Evolutionary conservation across 495 filamentous ascomycete species (phyloP).

Genomic region (Eremomyces bilateralis): DNA sequence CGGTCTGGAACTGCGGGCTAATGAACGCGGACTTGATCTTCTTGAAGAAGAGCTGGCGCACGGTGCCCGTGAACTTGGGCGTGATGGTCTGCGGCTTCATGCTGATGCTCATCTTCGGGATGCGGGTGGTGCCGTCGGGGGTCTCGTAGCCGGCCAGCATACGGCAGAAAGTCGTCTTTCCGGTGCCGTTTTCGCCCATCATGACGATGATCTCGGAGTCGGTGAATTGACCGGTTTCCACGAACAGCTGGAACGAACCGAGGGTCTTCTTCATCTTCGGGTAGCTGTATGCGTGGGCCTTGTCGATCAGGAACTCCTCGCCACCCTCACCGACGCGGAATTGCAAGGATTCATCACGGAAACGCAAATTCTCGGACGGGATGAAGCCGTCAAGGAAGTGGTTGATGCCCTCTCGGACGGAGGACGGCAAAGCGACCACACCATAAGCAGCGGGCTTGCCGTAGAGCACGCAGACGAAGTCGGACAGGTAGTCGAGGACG

Average conservation of each 20-base stretch:
- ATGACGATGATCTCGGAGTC: slow-evolving; percentile 97
- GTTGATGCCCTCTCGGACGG: slow-evolving; percentile 97
- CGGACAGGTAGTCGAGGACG: slow-evolving; percentile 91
- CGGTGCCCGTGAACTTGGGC: slow-evolving; percentile 90
- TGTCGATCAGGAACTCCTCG: slow-evolving; percentile 77
- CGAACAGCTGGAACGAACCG: slow-evolving; percentile 62
- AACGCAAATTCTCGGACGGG: slow-evolving; percentile 93
- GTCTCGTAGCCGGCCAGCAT: slow-evolving; percentile 84
- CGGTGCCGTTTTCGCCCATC: slow-evolving; percentile 97
- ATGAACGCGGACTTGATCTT: slow-evolving; percentile 94
- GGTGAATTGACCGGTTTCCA: slow-evolving; percentile 73
- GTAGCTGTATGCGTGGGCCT: slow-evolving; percentile 64
- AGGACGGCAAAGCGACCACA: slow-evolving; percentile 91
- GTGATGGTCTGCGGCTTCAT: slow-evolving; percentile 99
- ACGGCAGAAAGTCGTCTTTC: slow-evolving; percentile 93
- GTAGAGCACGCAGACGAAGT: slow-evolving; percentile 94
- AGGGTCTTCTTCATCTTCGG: slow-evolving; percentile 87
- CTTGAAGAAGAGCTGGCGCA: slow-evolving; percentile 86
- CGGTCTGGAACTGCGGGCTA: slow-evolving; percentile 93
- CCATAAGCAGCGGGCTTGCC: slow-evolving; percentile 88
- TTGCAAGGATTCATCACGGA: slow-evolving; percentile 88
- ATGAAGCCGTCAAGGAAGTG: slow-evolving; percentile 98
- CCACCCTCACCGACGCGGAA: slow-evolving; percentile 87
- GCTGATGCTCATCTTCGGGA: slow-evolving; percentile 88
- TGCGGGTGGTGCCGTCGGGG: slow-evolving; percentile 50